Conservation (phyloP, 768 basidiomycete species). For the Calocybe cyanea region DNA sequence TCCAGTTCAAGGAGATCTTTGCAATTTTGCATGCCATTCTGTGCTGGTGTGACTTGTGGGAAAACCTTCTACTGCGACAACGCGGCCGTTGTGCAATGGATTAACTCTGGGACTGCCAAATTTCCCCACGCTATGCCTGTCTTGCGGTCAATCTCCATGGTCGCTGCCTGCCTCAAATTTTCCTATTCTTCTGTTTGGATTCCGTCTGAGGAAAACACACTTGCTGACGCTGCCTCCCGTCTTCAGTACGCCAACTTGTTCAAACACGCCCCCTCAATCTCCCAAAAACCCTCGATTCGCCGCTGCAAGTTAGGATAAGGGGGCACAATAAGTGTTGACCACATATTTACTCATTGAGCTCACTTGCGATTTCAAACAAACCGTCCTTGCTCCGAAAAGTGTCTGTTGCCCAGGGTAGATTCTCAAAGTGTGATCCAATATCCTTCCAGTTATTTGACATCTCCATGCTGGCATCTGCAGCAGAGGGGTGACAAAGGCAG, state of each 20-base stretch:
- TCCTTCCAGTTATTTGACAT: no score
- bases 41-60: not conserved
- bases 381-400: no score
- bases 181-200: slow-evolving; percentile 4
- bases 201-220: not conserved
- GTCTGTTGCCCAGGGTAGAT: no score
- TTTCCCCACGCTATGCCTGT: not conserved
- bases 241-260: slow-evolving; percentile 22
- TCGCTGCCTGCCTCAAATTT: not conserved
- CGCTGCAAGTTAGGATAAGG: no score
- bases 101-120: not conserved
- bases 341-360: no score
- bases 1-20: not conserved
- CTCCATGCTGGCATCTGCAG: no score
- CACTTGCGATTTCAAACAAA: no score
- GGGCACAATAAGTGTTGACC: no score
- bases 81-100: not conserved
- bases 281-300: no score
- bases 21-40: slow-evolving; percentile 2
- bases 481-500: no score
- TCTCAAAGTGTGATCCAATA: no score
- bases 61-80: not conserved
- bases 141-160: not conserved
- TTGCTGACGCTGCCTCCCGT: slow-evolving; percentile 22
- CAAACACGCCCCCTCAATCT: slow-evolving; percentile 21